Evolutionary conservation across 768 basidiomycete species (phyloP).

Genomic region (Kockovaella imperatae): DNA sequence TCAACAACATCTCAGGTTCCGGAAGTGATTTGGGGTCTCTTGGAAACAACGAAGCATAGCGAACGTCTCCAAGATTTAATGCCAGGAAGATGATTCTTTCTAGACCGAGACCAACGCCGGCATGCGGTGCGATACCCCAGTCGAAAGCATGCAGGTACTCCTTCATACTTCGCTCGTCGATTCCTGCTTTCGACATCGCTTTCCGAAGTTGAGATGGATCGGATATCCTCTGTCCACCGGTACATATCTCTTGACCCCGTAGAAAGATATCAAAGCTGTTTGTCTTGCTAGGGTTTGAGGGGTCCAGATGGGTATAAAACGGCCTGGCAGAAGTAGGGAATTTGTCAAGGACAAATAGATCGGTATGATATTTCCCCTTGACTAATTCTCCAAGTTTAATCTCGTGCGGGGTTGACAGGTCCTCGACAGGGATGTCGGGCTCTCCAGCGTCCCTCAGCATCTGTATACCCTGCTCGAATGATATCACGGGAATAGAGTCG

Average conservation of each 20-base stretch:
- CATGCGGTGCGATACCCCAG: constrained; percentile 89
- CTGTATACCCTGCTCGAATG: constrained; percentile 76
- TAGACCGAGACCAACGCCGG: constrained; percentile 86
- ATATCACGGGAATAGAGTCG: constrained; percentile 72
- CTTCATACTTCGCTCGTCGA: constrained; percentile 83
- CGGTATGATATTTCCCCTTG: constrained; percentile 83
- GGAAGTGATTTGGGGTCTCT: constrained; percentile 80
- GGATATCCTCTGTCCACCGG: constrained; percentile 93
- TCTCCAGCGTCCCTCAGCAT: constrained; percentile 57
- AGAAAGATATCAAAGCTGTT: constrained; percentile 99
- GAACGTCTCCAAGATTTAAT: constrained; percentile 87
- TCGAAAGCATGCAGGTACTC: constrained; percentile 85
- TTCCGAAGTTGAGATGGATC: constrained; percentile 68
- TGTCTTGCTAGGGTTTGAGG: constrained; percentile 63
- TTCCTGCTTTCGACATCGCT: constrained; percentile 74
- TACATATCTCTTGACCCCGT: constrained; percentile 94
- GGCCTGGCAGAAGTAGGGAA: constrained; percentile 89
- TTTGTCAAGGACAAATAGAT: constrained; percentile 98
- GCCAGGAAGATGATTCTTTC: constrained; percentile 93
- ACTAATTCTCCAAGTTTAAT: constrained; percentile 79
- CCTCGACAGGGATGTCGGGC: constrained; percentile 61
- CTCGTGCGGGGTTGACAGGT: constrained; percentile 91
- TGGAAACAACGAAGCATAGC: constrained; percentile 84
- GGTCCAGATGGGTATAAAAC: constrained; percentile 94
- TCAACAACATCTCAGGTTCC: constrained; percentile 10